These are phyloP conservation scores for Ensete ventricosum DNA, from an alignment of 176 grass and related monocot genomes.

Conservation along the genomic window DNA sequence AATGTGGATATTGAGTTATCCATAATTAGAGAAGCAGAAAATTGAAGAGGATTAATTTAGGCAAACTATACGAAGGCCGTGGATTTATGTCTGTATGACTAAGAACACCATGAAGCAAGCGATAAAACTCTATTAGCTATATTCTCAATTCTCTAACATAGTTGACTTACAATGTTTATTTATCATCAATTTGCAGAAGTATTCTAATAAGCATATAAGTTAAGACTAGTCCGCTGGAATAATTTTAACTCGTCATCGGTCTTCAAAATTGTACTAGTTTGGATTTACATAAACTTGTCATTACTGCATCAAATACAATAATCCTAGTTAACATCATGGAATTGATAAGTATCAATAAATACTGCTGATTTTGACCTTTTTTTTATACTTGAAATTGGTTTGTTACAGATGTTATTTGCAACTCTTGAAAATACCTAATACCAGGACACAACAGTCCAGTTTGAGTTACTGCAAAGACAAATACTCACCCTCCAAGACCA, in stretches of 20 bases:
- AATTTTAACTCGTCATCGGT: background rate
- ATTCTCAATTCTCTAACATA: background rate
- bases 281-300: background rate
- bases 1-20: too few relatives aligned
- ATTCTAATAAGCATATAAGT: too few relatives aligned
- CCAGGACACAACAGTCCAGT: too few relatives aligned
- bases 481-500: conserved; percentile 45
- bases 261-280: background rate
- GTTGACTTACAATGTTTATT: too few relatives aligned
- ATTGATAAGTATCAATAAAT: background rate
- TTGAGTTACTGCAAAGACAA: background rate
- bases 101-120: background rate
- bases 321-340: background rate
- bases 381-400: background rate
- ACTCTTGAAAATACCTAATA: background rate
- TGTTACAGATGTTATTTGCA: background rate
- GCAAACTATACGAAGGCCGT: too few relatives aligned
- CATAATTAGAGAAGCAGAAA: too few relatives aligned
- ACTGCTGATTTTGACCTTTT: background rate
- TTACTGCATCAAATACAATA: background rate
- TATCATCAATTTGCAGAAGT: too few relatives aligned
- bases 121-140: background rate
- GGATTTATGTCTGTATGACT: background rate
- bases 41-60: too few relatives aligned
- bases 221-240: too few relatives aligned